These are phyloP conservation scores for Chrysanthemum seticuspe DNA, from an alignment of 129 eudicot genomes.

Conservation along the genomic window DNA sequence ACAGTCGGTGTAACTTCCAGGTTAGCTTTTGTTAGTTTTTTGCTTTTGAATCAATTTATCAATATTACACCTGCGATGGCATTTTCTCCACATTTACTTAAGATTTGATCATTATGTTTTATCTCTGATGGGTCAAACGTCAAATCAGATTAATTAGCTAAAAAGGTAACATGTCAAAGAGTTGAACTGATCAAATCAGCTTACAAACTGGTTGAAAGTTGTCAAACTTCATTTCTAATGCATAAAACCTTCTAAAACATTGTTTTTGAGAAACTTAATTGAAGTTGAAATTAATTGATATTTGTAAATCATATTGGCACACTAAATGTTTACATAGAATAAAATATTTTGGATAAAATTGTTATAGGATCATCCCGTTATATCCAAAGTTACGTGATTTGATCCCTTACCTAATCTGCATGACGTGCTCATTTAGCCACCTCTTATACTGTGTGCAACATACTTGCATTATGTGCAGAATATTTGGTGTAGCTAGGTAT, in stretches of 20 bases:
- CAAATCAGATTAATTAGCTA: background rate
- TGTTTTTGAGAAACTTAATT: background rate
- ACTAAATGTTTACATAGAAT: too few species aligned
- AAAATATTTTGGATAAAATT: too few species aligned
- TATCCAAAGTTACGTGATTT: too few species aligned
- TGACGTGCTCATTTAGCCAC: background rate
- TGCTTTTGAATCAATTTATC: background rate
- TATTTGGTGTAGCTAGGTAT: conserved; percentile 42
- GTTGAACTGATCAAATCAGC: background rate
- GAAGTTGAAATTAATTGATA: too few species aligned
- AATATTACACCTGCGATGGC: background rate
- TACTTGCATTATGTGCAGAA: conserved; percentile 34
- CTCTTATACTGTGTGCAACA: background rate
- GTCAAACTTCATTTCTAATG: background rate
- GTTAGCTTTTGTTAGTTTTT: conserved; percentile 30
- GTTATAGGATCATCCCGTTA: too few species aligned
- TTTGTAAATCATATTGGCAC: too few species aligned
- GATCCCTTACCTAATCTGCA: too few species aligned
- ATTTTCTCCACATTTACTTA: background rate
- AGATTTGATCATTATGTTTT: background rate
- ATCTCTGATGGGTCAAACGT: background rate
- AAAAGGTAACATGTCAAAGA: background rate
- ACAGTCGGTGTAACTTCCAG: conserved; percentile 30
- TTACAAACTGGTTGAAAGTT: background rate
- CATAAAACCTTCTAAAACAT: background rate